A percentile compares a stretch with the other conserved stretches of the same genome.
Evolutionary conservation across 768 basidiomycete genomes (phyloP).

Genomic region (Phlebiopsis gigantea): DNA sequence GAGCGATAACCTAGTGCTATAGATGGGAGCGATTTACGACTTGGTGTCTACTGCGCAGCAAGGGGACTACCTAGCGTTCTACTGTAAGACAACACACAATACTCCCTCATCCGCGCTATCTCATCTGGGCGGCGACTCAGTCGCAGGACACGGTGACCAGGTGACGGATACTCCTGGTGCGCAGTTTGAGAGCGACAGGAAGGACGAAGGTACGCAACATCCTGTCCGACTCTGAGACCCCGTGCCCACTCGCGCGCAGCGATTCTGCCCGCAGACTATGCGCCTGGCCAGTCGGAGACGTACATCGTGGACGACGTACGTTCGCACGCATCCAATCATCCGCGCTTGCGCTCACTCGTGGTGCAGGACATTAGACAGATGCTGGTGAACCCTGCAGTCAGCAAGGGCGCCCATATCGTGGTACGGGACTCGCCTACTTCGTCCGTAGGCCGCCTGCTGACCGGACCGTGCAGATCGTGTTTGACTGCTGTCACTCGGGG

Average conservation of each 20-base stretch:
- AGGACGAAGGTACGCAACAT: neutral
- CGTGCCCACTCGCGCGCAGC: neutral
- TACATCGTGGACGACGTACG: neutral
- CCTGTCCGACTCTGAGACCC: neutral
- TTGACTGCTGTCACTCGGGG: slow-evolving; percentile 25
- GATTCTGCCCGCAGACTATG: neutral
- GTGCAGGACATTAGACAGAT: slow-evolving; percentile 17
- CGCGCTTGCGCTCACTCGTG: neutral
- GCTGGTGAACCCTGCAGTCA: slow-evolving; percentile 16
- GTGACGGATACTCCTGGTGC: neutral
- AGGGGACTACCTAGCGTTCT: neutral
- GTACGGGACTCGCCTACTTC: neutral
- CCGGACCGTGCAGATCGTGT: slow-evolving; percentile 16
- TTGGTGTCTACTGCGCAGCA: neutral
- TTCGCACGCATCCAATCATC: neutral
- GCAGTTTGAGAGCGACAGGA: neutral
- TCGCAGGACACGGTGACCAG: neutral
- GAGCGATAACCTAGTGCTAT: too few relatives aligned
- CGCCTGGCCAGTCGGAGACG: neutral
- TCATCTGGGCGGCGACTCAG: neutral
- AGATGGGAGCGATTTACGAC: neutral
- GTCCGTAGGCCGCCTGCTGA: neutral
- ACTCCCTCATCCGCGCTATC: neutral
- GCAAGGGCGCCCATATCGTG: slow-evolving; percentile 15
- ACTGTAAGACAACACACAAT: neutral